Evolutionary conservation across 169 alveolate genomes (phyloP).

Genomic region (Plasmodium gonderi): DNA sequence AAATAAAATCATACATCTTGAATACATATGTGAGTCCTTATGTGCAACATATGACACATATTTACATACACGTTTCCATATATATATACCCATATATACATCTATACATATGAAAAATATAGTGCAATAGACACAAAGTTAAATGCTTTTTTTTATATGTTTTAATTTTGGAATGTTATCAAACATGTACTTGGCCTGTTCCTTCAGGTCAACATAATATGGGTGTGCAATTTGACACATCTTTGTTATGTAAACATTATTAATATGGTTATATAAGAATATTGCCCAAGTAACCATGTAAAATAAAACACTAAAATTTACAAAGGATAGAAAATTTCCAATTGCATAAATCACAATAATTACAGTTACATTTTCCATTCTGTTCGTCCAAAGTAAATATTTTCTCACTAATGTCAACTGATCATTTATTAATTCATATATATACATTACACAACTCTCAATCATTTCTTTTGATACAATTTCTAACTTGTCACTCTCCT

Average conservation of each 20-base stretch:
- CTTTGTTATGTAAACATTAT: constrained; percentile 35
- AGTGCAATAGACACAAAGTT: neutral
- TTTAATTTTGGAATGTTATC: constrained; percentile 63
- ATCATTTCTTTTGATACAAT: constrained; percentile 42
- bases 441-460: constrained; percentile 9
- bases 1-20: too few species aligned
- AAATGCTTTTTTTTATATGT: constrained; percentile 43
- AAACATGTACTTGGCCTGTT: constrained; percentile 29
- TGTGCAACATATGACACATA: neutral
- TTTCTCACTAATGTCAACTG: constrained; percentile 41
- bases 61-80: neutral
- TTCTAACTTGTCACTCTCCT: constrained; percentile 67
- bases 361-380: constrained; percentile 36
- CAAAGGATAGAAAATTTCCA: constrained; percentile 58
- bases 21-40: neutral
- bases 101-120: neutral
- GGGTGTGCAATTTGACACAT: constrained; percentile 16
- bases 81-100: neutral
- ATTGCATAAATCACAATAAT: constrained; percentile 29
- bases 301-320: constrained; percentile 58
- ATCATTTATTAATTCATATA: constrained; percentile 60
- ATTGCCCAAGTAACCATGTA: constrained; percentile 51
- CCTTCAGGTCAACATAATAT: constrained; percentile 32
- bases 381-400: constrained; percentile 51
- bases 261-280: constrained; percentile 63